Percentiles rank a stretch among this genome's conserved stretches.
Conservation (phyloP, 495 filamentous ascomycete genomes). For the Acidomyces sp. region DNA sequence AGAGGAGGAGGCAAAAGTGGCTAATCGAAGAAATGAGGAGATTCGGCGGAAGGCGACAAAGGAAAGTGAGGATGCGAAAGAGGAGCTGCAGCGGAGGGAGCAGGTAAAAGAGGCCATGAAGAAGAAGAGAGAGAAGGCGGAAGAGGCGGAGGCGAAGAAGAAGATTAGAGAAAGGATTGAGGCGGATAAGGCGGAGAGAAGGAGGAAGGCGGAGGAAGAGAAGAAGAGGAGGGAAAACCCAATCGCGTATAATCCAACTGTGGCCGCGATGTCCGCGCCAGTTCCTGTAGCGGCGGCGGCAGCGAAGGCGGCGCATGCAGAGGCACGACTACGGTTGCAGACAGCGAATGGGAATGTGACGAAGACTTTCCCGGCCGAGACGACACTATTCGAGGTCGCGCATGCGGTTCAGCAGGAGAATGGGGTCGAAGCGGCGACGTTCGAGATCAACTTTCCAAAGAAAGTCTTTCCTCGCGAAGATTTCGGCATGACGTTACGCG, state of each 20-base stretch:
- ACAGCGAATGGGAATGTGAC: conserved; percentile 57
- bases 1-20: conserved; percentile 61
- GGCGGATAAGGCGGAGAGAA: conserved; percentile 75
- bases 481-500: conserved; percentile 82
- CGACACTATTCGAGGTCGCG: conserved; percentile 88
- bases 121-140: conserved; percentile 74
- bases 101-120: conserved; percentile 74
- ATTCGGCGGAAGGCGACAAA: conserved; percentile 53
- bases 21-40: conserved; percentile 84
- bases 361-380: conserved; percentile 72
- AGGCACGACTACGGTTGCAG: conserved; percentile 73
- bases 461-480: conserved; percentile 71
- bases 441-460: conserved; percentile 73
- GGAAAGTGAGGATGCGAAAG: conserved; percentile 29
- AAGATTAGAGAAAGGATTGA: conserved; percentile 83
- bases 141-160: conserved; percentile 76
- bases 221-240: conserved; percentile 68
- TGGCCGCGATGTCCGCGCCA: conserved; percentile 9
- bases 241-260: conserved; percentile 36
- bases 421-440: conserved; percentile 52
- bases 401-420: conserved; percentile 53
- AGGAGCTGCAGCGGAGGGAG: conserved; percentile 65
- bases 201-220: conserved; percentile 66
- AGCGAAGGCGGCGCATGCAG: conserved; percentile 43
- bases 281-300: conserved; percentile 31